These are phyloP conservation scores for Pseudonitzschia multiseries DNA, from an alignment of 108 stramenopile genomes.

Conservation along the genomic window DNA sequence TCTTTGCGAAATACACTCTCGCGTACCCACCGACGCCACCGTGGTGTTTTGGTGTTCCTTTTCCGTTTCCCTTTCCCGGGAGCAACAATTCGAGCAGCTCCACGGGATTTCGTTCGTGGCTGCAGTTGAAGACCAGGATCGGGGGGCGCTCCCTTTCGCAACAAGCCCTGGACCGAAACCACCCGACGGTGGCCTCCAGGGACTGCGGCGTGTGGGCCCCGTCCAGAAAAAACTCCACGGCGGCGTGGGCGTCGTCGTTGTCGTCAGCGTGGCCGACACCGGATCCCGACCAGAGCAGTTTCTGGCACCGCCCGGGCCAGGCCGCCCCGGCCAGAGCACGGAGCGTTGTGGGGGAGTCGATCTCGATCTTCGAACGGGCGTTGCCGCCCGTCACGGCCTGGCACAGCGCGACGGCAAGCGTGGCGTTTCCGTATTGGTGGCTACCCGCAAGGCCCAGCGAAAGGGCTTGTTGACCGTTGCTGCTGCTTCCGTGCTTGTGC, in stretches of 20 bases:
- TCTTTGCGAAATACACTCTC: constrained; percentile 60
- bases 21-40: constrained; percentile 30
- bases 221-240: constrained; percentile 40
- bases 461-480: too few species aligned
- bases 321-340: constrained; percentile 47
- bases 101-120: constrained; percentile 81
- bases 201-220: constrained; percentile 81
- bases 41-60: not conserved
- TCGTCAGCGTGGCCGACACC: not conserved
- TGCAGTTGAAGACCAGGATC: constrained; percentile 76
- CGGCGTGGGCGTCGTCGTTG: not conserved
- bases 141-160: too few species aligned
- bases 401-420: constrained; percentile 65
- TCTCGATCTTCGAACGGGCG: not conserved
- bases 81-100: constrained; percentile 49
- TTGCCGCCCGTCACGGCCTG: constrained; percentile 19
- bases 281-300: constrained; percentile 12
- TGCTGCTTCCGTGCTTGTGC: constrained; percentile 9
- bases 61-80: not conserved
- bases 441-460: constrained; percentile 53
- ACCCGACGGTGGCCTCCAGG: constrained; percentile 60
- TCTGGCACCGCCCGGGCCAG: constrained; percentile 87
- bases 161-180: constrained; percentile 47
- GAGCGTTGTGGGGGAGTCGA: constrained; percentile 9
- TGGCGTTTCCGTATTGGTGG: constrained; percentile 78